Evolutionary conservation across 306 rosid species (phyloP).

Genomic region (Fagus sylvatica): DNA sequence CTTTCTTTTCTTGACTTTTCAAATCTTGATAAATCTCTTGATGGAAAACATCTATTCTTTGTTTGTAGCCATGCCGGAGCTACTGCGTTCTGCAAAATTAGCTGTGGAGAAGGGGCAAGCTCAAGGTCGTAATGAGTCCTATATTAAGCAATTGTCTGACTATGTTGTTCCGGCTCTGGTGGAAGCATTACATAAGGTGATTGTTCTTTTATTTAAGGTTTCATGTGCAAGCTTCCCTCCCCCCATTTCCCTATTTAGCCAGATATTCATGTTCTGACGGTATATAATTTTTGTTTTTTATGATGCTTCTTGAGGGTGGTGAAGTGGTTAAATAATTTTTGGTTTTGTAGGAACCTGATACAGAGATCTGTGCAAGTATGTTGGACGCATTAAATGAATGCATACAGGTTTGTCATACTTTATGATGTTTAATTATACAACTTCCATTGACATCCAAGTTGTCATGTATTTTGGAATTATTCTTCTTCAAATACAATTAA

Average conservation of each 20-base stretch:
- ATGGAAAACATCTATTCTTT: constrained; percentile 21
- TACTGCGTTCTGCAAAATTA: constrained; percentile 87
- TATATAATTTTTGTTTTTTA: not conserved
- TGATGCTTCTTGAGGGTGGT: constrained; percentile 5
- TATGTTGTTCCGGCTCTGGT: constrained; percentile 87
- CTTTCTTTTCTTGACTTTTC: not conserved
- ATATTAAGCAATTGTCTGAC: constrained; percentile 85
- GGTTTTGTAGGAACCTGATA: constrained; percentile 88
- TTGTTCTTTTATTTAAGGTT: not conserved
- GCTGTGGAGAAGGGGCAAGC: constrained; percentile 95
- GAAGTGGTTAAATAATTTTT: constrained; percentile 21
- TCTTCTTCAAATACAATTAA: not conserved
- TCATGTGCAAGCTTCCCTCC: not conserved
- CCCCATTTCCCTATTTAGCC: not conserved
- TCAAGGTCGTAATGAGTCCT: constrained; percentile 82
- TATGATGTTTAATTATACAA: not conserved
- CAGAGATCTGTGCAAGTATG: constrained; percentile 95
- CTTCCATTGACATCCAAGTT: not conserved
- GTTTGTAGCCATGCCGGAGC: constrained; percentile 90
- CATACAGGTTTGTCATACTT: constrained; percentile 64
- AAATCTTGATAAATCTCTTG: constrained; percentile 11
- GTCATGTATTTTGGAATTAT: not conserved
- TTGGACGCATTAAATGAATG: constrained; percentile 92
- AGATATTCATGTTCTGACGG: not conserved
- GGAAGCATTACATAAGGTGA: constrained; percentile 95